These are phyloP conservation scores for Hericium coralloides DNA, from an alignment of 768 basidiomycete genomes.

Conservation along the genomic window DNA sequence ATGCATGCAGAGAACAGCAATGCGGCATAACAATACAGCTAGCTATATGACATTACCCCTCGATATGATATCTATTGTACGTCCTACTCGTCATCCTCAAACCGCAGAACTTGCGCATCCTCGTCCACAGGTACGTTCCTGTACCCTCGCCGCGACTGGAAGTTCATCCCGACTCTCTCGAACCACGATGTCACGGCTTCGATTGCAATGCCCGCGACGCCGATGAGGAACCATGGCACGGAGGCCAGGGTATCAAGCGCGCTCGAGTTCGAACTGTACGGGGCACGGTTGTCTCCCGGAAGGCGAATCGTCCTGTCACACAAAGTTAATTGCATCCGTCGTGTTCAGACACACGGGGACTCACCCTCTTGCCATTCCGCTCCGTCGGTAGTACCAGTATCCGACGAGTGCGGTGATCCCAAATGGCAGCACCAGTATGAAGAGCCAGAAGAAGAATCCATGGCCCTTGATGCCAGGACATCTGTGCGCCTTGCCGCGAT, in stretches of 20 bases:
- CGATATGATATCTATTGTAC: background rate
- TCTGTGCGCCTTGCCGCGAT: slow-evolving; percentile 61
- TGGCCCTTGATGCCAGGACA: slow-evolving; percentile 80
- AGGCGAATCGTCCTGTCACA: slow-evolving; percentile 62
- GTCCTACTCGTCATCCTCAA: slow-evolving; percentile 62
- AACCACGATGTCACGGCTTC: slow-evolving; percentile 49
- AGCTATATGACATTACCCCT: background rate
- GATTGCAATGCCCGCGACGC: slow-evolving; percentile 64
- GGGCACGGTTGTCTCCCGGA: slow-evolving; percentile 38
- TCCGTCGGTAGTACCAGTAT: slow-evolving; percentile 75
- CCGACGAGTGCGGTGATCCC: slow-evolving; percentile 65
- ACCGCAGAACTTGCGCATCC: slow-evolving; percentile 78
- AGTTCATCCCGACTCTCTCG: slow-evolving; percentile 28
- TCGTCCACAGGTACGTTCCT: slow-evolving; percentile 75
- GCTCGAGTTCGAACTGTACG: slow-evolving; percentile 36
- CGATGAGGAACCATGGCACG: slow-evolving; percentile 85
- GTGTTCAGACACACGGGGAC: slow-evolving; percentile 21
- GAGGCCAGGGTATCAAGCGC: slow-evolving; percentile 69
- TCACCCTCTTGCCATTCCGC: slow-evolving; percentile 67
- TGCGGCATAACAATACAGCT: background rate
- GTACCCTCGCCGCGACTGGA: slow-evolving; percentile 50
- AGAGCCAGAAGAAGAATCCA: slow-evolving; percentile 77
- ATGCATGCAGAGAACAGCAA: background rate
- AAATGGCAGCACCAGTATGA: slow-evolving; percentile 69
- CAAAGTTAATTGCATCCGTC: slow-evolving; percentile 8